phyloP scores from a whole-genome alignment of 805 yeast genomes.

The Barnettozyma pratensis region DNA sequence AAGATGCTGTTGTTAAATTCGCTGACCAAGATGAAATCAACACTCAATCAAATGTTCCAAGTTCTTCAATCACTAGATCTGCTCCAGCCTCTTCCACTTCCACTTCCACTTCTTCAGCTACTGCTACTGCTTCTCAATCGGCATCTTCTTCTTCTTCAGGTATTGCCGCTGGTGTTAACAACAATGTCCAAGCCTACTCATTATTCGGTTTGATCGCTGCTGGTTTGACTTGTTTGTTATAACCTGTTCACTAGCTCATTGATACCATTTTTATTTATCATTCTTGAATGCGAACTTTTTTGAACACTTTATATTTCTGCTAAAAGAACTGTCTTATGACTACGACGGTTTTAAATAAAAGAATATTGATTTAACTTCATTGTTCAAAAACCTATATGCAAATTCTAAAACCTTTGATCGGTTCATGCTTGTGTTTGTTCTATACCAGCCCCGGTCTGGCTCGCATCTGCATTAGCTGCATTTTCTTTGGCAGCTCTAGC shows the following conservation, averaged over 20 bases:
- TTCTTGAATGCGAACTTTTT: no score
- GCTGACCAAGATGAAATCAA: constrained; percentile 33
- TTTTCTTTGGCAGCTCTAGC: no score
- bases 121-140: constrained; percentile 18
- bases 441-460: no score
- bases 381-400: no score
- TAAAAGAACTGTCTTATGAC: no score
- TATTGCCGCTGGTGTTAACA: constrained; percentile 6
- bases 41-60: constrained; percentile 23
- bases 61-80: constrained; percentile 10
- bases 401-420: no score
- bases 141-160: constrained; percentile 14
- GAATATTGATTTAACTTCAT: no score
- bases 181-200: constrained; percentile 1
- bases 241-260: constrained; percentile 3
- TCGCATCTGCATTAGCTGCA: no score
- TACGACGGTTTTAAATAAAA: no score
- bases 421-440: no score
- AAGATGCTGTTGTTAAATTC: constrained; percentile 32
- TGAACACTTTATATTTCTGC: no score
- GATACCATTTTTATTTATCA: background rate
- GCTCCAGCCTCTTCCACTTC: constrained; percentile 14
- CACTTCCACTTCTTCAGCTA: constrained; percentile 8
- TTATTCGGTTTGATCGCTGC: constrained; percentile 29
- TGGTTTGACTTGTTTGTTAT: constrained; percentile 37